Base-by-base conservation (phyloP, 768 basidiomycete species). In the Antrodiella citrinella region DNA sequence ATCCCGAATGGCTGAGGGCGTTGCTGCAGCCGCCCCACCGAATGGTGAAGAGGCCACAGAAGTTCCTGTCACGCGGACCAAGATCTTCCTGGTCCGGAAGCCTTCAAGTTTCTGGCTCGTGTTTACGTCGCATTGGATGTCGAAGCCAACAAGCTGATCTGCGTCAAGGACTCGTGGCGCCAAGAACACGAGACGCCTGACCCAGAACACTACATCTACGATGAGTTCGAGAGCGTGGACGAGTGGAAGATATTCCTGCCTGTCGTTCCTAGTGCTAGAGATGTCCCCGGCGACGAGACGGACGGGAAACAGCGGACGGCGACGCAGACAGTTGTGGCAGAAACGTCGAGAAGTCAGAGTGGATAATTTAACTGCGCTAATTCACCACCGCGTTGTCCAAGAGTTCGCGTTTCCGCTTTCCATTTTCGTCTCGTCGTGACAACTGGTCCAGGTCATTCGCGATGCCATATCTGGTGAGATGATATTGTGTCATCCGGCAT, bases 351-450 rank as follows among this genome's bases (percentile, higher is more conserved):
- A 18, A 43, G 5, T 7, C 30, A 15, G 30, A 15, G 7, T 15
- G 30, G 7, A 7, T 7, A 43, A n/a, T 10, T 38, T 18, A 10
- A 10, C 10, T 9, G 21, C 21, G 7, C 19, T 39, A 4, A 18
- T 35, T 7, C 53, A 54, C 30, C n/a, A 47, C 21, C 53, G 53
- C 4, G 26, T 54, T 3, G 47, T 48, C 3, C 53, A 54, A 30
- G 47, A 54, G 9, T 21, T 54, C 25, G 45, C 26, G 2, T 49
- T 47, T 44, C 50, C 50, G 3, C 38, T 54, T 15, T 19, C 19
- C 1, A 39, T 25, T 13, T 43, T 47, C n/a, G 22, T 4, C 25
- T 18, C 25, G 35, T 44, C 38, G 21, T 23, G 30, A 19, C 26
- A 54, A 26, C 45, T 51, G 7, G 38, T 51, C 21, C 19, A 26